Base-by-base conservation (phyloP, 495 filamentous ascomycete genomes). In the Aspergillus kassunensis region DNA sequence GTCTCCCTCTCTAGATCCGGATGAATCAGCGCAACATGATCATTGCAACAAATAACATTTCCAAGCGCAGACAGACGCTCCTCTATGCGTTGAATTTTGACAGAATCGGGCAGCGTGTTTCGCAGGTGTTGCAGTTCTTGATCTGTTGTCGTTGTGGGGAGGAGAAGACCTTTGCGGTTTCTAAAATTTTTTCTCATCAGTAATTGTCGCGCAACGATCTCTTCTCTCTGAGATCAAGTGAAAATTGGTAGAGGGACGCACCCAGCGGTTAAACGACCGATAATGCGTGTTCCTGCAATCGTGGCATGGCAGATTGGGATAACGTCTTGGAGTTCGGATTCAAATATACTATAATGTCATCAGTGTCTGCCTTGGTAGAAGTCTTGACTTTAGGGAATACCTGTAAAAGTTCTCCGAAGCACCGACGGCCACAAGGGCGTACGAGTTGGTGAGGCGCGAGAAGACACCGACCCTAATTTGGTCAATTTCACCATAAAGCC, bases 371-470 rank as follows among this genome's bases (percentile, higher is more conserved):
- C 30, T 49, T 46, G 18, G 27, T 31, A 30, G 13, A 7, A 43
- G 29, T 4, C 21, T 5, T 9, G 5, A 16, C 8, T 12, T 43
- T 29, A 13, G 13, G 33, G 34, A 16, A 23, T 60, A 86, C 83
- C 84, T 85, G 81, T 97, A 98, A 72, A 98, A 98, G 77, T 97
- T 97, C 81, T 97, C 92, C 57, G 89, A 95, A 41, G 88, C 91
- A 61, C 93, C 95, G 48, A 95, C 80, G 45, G 93, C 92, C 56
- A 96, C 90, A 56, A 98, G 74, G 53, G 89, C 87, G 69, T 93
- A 98, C 44, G 90, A 90, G 70, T 98, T 98, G 56, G 93, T 98
- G 61, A 98, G 84, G 53, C 89, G 95, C 39, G 90, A 73, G 66
- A 98, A 98, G 58, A 97, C 95, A 69, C 93, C 93, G 64, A 98